Evolutionary conservation across 257 asterid species (phyloP).

Genomic region (Solanum virginianum): DNA sequence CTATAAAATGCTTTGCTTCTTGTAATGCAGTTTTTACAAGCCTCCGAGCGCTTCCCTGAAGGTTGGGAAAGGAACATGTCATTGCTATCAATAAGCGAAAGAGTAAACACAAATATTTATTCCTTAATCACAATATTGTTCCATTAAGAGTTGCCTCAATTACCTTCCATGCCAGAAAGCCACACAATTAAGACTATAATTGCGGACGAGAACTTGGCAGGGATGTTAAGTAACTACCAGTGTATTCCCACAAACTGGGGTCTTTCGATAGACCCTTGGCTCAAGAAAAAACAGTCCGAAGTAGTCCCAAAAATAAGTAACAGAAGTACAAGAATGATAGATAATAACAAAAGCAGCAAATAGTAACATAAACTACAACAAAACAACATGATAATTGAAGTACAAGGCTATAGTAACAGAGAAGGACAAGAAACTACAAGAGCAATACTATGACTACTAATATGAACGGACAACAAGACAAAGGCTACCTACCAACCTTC

Average conservation of each 20-base stretch:
- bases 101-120: neutral
- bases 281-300: neutral
- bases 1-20: no score
- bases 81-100: neutral
- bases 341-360: no score
- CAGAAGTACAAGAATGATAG: no score
- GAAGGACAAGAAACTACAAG: neutral
- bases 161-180: neutral
- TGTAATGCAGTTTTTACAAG: constrained; percentile 36
- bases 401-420: neutral
- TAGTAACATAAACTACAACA: neutral
- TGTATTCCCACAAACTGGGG: neutral
- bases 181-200: neutral
- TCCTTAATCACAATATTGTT: neutral
- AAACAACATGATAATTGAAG: neutral
- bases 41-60: constrained; percentile 39
- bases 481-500: neutral
- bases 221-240: neutral
- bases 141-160: neutral
- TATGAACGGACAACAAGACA: neutral
- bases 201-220: neutral
- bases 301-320: neutral
- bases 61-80: neutral
- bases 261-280: neutral
- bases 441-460: neutral